Percentiles rank a stretch among this genome's conserved stretches.
phyloP scores from a whole-genome alignment of 495 filamentous ascomycete genomes.

The Penicillium macrosclerotiorum region DNA sequence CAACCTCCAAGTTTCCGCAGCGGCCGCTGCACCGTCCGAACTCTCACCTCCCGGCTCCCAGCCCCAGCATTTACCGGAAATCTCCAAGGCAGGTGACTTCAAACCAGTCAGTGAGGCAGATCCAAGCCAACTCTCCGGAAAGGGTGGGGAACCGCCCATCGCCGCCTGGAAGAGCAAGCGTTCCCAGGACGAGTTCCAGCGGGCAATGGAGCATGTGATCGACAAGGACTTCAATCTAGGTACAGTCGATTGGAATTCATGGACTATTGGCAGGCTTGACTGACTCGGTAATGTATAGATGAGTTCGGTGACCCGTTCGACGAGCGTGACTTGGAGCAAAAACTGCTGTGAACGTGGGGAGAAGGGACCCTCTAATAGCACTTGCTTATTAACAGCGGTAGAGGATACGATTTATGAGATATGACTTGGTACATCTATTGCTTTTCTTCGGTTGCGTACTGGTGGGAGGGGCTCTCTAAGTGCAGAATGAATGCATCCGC shows the following conservation, averaged over 20 bases:
- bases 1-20: slow-evolving; percentile 11
- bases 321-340: slow-evolving; percentile 59
- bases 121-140: background rate
- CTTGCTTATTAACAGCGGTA: background rate
- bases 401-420: slow-evolving; percentile 4
- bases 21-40: slow-evolving; percentile 31
- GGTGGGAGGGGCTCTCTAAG: too few relatives aligned
- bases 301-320: slow-evolving; percentile 59
- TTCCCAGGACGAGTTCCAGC: slow-evolving; percentile 59
- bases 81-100: slow-evolving; percentile 1
- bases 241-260: too few relatives aligned
- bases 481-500: too few relatives aligned
- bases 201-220: slow-evolving; percentile 46
- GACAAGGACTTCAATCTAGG: slow-evolving; percentile 49
- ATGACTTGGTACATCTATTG: too few relatives aligned
- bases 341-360: slow-evolving; percentile 35
- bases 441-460: too few relatives aligned
- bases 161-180: slow-evolving; percentile 59
- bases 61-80: slow-evolving; percentile 21
- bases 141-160: slow-evolving; percentile 38
- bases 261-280: background rate
- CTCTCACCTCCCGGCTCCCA: slow-evolving; percentile 58
- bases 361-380: too few relatives aligned
- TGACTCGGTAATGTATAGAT: slow-evolving; percentile 23
- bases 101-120: background rate